Base-by-base conservation (phyloP, 176 grass and related monocot genomes). In the Neostapfia colusana region DNA sequence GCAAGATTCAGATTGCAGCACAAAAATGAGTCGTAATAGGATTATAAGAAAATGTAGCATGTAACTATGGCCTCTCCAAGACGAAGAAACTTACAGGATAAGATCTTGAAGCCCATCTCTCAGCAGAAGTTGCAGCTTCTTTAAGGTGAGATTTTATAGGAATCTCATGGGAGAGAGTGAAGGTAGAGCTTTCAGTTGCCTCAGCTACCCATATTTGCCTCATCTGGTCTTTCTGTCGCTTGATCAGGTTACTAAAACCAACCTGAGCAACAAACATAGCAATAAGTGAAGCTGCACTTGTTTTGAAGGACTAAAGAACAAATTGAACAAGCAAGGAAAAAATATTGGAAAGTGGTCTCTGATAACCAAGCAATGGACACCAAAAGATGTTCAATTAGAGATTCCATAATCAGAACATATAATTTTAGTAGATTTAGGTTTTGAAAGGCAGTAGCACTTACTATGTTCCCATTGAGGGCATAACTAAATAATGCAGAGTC, bases 181-280 rank as follows among this genome's bases (percentile, higher is more conserved):
- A 89, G 25, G 65, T 94, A 75, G 87, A 92, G 61, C 50, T 84
- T 76, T 90, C 84, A 34, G 79, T 98, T 74, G 91, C 89, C 60
- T 98, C 91, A 28, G 87, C 89, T 78, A 93, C 89, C 95, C 91
- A 98, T 66, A 98, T 74, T 79, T 74, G 77, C 81, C 85, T 93
- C 12, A 59, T 82, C 82, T 94, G 89, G 49, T 98, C 95, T 85
- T 88, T 93, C 26, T 86, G 79, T 77, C 82, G 76, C 82, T 94
- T 94, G 16, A 94, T 51, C 65, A 98, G 70, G 81, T 98, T 98
- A 84, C 83, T 78, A 65, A 98, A 98, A 57, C 95, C 95, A 92
- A 98, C 89, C 91, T 97, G 75, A 62, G 35, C 10, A 57, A 81
- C 12, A 83, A 69, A 74, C 21, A 27, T 48, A 84, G 74, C 25